Evolutionary conservation across 129 eudicot genomes (phyloP).

Genomic region (Pseudognaphalium luteoalbum): DNA sequence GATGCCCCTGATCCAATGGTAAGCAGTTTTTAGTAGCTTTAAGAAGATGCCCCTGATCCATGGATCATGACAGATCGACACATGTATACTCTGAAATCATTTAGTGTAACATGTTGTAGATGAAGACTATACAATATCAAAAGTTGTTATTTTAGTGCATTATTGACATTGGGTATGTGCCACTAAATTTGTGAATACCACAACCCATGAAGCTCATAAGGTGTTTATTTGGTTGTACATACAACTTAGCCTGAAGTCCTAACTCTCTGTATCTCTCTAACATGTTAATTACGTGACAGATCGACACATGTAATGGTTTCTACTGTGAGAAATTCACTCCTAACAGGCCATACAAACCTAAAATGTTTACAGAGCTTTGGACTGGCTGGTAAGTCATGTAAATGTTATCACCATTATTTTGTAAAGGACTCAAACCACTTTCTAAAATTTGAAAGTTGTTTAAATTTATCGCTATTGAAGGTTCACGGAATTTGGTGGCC

Average conservation of each 20-base stretch:
- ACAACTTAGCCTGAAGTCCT: constrained; percentile 4
- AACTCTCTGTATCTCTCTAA: constrained; percentile 27
- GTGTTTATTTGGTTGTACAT: constrained; percentile 21
- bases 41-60: no score
- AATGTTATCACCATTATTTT: constrained; percentile 21
- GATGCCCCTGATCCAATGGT: constrained; percentile 89
- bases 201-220: constrained; percentile 15
- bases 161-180: background rate
- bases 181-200: constrained; percentile 9
- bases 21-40: constrained; percentile 23
- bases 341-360: constrained; percentile 75
- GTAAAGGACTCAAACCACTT: background rate
- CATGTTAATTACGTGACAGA: constrained; percentile 52
- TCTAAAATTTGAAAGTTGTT: background rate
- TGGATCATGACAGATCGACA: no score
- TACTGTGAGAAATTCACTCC: constrained; percentile 82
- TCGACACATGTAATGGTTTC: constrained; percentile 95
- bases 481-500: constrained; percentile 85
- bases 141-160: background rate
- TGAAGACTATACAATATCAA: background rate
- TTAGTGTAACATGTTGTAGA: background rate
- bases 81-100: background rate
- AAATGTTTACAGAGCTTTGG: constrained; percentile 96
- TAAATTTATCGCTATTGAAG: constrained; percentile 25
- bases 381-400: constrained; percentile 81